Evolutionary conservation across 73 alveolate species (phyloP).

Genomic region (Urostyla sp.): DNA sequence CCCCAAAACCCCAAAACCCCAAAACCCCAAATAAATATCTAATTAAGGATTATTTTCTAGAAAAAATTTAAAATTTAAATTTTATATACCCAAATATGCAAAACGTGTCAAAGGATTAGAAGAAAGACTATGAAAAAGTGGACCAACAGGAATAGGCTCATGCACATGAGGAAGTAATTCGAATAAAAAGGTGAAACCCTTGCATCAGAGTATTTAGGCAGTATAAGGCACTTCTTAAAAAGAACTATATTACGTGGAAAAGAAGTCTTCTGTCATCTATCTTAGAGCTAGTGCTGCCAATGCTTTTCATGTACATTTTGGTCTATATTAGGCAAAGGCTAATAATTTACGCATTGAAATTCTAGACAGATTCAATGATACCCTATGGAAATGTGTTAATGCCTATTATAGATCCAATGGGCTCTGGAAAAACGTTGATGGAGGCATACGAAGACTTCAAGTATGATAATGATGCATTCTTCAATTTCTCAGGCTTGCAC

Average conservation of each 20-base stretch:
- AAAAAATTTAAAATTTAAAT: too few species aligned
- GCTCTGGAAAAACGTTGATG: neutral
- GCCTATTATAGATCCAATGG: neutral
- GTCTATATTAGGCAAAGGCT: too few species aligned
- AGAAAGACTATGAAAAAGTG: constrained; percentile 17
- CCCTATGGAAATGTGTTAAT: neutral
- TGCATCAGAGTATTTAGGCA: constrained; percentile 42
- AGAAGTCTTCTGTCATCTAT: constrained; percentile 71
- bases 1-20: too few species aligned
- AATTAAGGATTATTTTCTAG: too few species aligned
- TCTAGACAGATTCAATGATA: neutral
- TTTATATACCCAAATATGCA: neutral
- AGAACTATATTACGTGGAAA: constrained; percentile 81
- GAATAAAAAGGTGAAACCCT: neutral
- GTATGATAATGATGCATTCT: too few species aligned
- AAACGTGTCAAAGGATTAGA: neutral
- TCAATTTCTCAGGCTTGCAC: too few species aligned
- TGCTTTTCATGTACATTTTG: constrained; percentile 65
- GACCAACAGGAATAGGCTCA: neutral
- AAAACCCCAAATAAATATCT: too few species aligned
- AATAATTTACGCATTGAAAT: too few species aligned
- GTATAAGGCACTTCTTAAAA: constrained; percentile 76
- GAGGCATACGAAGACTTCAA: too few species aligned
- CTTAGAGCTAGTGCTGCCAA: constrained; percentile 80
- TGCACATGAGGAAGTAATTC: neutral